Evolutionary conservation across 768 basidiomycete species (phyloP).

Genomic region (Psilocybe subaeruginosa): DNA sequence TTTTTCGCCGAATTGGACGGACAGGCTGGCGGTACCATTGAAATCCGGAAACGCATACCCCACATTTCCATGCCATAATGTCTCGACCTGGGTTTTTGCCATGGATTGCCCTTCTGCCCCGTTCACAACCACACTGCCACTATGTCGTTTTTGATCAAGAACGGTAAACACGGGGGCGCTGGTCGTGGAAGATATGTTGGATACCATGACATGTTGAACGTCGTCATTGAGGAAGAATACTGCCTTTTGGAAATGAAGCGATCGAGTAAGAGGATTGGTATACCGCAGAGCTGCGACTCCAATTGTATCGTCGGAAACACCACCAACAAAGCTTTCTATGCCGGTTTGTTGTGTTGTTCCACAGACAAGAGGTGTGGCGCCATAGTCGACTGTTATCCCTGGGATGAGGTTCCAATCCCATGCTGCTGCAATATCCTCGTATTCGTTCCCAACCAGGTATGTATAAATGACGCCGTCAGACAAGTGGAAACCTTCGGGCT

Average conservation of each 20-base stretch:
- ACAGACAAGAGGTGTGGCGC: constrained; percentile 55
- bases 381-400: constrained; percentile 70
- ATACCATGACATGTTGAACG: constrained; percentile 64
- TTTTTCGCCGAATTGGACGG: constrained; percentile 45
- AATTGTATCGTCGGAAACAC: constrained; percentile 56
- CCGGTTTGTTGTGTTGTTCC: constrained; percentile 44
- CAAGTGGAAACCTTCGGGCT: constrained; percentile 72
- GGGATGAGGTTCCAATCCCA: constrained; percentile 85
- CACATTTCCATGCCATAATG: constrained; percentile 69
- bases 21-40: constrained; percentile 35
- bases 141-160: constrained; percentile 63
- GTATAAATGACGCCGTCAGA: constrained; percentile 68
- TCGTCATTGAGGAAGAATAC: constrained; percentile 76
- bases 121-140: constrained; percentile 46
- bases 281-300: constrained; percentile 70
- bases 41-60: constrained; percentile 56
- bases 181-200: constrained; percentile 47
- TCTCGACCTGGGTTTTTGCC: constrained; percentile 23
- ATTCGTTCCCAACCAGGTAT: constrained; percentile 67
- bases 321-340: constrained; percentile 64
- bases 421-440: constrained; percentile 70
- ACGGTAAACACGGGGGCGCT: constrained; percentile 59
- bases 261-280: constrained; percentile 59
- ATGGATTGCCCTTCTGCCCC: constrained; percentile 22
- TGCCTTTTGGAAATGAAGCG: constrained; percentile 65